A percentile compares a stretch with the other conserved stretches of the same genome.
These are phyloP conservation scores for Starmerella gropengiesseri DNA, from an alignment of 805 yeast species.

Conservation along the genomic window DNA sequence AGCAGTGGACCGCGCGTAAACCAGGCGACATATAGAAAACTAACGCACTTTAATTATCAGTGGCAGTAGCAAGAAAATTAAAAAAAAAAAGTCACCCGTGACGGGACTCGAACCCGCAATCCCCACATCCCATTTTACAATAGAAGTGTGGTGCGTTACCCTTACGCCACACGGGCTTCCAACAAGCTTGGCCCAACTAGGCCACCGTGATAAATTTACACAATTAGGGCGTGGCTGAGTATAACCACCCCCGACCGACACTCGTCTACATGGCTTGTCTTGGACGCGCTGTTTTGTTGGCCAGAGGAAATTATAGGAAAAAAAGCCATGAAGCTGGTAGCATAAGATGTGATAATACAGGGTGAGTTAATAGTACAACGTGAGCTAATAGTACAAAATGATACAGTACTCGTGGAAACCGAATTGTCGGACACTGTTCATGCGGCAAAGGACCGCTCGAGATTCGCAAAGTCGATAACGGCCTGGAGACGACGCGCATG, in stretches of 20 bases:
- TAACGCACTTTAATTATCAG: background rate
- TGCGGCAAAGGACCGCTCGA: slow-evolving; percentile 13
- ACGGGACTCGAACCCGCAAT: slow-evolving; percentile 36
- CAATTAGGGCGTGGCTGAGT: background rate
- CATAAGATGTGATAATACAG: no score
- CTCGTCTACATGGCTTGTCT: background rate
- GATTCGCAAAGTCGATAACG: slow-evolving; percentile 17
- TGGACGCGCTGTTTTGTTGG: background rate
- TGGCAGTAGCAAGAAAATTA: background rate
- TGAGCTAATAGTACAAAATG: background rate
- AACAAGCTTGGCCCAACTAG: background rate
- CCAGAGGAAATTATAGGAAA: background rate
- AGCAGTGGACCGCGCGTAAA: slow-evolving; percentile 9
- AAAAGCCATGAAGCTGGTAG: background rate
- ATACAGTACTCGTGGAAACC: background rate
- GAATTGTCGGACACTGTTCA: background rate
- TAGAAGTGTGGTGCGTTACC: slow-evolving; percentile 36
- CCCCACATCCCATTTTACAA: slow-evolving; percentile 27
- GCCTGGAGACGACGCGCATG: slow-evolving; percentile 2
- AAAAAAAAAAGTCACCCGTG: slow-evolving; percentile 27
- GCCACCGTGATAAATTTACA: slow-evolving; percentile 4
- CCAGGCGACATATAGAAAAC: background rate
- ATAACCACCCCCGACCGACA: background rate
- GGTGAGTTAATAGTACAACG: background rate
- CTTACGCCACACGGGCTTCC: slow-evolving; percentile 33